Conservation (phyloP, 116 monocot species). For the Dioscorea cayenensis region DNA sequence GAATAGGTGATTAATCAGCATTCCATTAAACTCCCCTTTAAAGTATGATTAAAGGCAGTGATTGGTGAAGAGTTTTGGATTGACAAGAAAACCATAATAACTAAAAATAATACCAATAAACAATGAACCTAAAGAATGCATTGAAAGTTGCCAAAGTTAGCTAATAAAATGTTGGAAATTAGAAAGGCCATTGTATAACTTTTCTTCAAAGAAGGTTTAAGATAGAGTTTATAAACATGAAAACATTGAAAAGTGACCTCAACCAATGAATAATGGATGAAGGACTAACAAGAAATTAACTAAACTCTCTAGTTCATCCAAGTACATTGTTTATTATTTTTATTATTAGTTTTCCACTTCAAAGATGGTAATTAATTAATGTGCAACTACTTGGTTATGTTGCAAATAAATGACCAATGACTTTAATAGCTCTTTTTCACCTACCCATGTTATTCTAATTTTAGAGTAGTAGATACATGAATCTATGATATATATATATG, state of each 20-base stretch:
- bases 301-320: background rate
- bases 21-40: background rate
- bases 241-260: background rate
- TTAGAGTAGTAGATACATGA: background rate
- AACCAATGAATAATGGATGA: constrained; percentile 1
- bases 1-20: background rate
- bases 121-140: background rate
- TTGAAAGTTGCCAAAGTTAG: background rate
- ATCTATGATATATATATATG: no score
- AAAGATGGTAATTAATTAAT: constrained; percentile 1
- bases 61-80: background rate
- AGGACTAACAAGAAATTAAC: constrained; percentile 4
- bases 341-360: background rate
- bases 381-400: constrained; percentile 8
- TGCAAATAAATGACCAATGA: background rate
- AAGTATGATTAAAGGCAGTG: background rate
- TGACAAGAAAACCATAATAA: background rate
- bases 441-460: background rate
- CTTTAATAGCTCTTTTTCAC: background rate
- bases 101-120: background rate
- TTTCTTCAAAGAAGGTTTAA: background rate
- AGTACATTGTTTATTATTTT: background rate
- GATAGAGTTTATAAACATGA: background rate
- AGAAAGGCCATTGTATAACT: background rate
- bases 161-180: background rate